Evolutionary conservation across 805 yeast genomes (phyloP).

Genomic region (Wickerhamomyces ciferrii): DNA sequence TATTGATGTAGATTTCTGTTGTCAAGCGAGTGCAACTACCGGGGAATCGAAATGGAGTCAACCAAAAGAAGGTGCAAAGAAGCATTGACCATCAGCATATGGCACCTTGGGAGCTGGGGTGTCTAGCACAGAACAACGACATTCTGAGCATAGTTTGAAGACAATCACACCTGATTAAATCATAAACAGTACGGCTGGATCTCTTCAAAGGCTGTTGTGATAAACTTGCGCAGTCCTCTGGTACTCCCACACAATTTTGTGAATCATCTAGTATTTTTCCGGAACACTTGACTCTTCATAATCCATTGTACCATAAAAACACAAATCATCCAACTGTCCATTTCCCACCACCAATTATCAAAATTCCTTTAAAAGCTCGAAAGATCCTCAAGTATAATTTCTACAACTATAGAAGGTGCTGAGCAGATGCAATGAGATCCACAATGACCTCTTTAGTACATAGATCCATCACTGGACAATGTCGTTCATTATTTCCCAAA

Average conservation of each 20-base stretch:
- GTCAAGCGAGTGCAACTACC: background rate
- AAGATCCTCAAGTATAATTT: background rate
- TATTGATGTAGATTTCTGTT: background rate
- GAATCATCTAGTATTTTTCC: background rate
- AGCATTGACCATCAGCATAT: background rate
- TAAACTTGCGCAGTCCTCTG: background rate
- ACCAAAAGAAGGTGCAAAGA: background rate
- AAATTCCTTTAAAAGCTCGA: background rate
- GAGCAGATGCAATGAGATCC: background rate
- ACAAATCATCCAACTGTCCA: background rate
- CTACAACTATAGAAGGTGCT: background rate
- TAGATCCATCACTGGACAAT: background rate
- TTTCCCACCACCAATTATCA: background rate
- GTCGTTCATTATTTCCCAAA: background rate
- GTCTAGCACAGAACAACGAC: no score
- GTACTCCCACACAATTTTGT: background rate
- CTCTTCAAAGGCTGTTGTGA: no score
- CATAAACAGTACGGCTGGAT: no score
- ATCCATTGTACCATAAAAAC: background rate
- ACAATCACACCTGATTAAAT: no score
- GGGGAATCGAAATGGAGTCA: background rate
- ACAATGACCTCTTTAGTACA: background rate
- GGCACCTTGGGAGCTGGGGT: background rate
- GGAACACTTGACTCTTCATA: background rate
- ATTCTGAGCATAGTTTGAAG: no score